phyloP scores from a whole-genome alignment of 1,284 basidiomycete genomes.

The Fomitopsis betulina region DNA sequence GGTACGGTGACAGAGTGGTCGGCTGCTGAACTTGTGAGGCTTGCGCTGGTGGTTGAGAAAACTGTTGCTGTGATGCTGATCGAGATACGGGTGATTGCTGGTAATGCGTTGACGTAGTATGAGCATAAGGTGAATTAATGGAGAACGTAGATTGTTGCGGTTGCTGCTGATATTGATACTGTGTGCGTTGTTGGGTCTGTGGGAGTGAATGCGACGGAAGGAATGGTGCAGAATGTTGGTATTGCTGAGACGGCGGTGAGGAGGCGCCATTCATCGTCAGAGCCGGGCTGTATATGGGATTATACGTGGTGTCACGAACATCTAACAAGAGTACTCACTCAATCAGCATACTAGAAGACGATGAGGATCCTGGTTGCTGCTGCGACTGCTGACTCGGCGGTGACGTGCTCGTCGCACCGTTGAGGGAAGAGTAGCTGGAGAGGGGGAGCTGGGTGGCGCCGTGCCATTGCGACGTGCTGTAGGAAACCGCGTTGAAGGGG shows the following conservation, averaged over 20 bases:
- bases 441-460: conserved; percentile 48
- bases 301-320: conserved; percentile 5
- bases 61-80: conserved; percentile 27
- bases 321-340: conserved; percentile 37
- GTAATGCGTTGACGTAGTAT: conserved; percentile 30
- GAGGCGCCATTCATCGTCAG: conserved; percentile 40
- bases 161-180: conserved; percentile 34
- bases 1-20: conserved; percentile 63
- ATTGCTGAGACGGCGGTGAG: conserved; percentile 30
- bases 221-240: conserved; percentile 29
- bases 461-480: conserved; percentile 43
- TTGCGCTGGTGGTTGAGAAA: conserved; percentile 24
- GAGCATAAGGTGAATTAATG: conserved; percentile 28
- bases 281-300: conserved; percentile 36
- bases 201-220: conserved; percentile 27
- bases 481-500: conserved; percentile 50
- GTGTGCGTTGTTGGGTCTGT: conserved; percentile 31
- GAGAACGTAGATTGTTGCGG: conserved; percentile 33
- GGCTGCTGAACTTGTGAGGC: conserved; percentile 30
- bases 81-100: conserved; percentile 28
- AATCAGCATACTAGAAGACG: conserved; percentile 44
- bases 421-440: conserved; percentile 69
- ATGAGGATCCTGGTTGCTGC: conserved; percentile 16
- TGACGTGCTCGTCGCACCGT: conserved; percentile 54
- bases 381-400: conserved; percentile 13